phyloP scores from a whole-genome alignment of 2,329 filamentous ascomycete genomes.

The Ascochyta viciae-villosae region DNA sequence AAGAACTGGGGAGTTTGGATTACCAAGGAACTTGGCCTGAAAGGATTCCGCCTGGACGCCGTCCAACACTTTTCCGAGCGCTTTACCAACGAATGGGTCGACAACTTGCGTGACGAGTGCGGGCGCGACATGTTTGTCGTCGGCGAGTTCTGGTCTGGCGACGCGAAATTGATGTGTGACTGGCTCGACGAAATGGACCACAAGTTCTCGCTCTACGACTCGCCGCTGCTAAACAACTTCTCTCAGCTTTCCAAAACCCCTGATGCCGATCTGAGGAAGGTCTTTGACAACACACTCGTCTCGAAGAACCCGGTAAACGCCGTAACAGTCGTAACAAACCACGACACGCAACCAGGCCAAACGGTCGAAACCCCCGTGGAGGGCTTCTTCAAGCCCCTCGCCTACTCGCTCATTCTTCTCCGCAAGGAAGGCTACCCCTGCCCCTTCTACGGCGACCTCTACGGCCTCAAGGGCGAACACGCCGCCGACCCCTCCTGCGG shows the following conservation, averaged over 20 bases:
- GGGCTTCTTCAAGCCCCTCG: constrained; percentile 73
- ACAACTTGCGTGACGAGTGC: constrained; percentile 58
- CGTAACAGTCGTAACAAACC: constrained; percentile 74
- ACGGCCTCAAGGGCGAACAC: constrained; percentile 65
- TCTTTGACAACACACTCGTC: constrained; percentile 69
- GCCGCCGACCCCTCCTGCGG: constrained; percentile 61
- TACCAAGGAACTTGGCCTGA: constrained; percentile 64
- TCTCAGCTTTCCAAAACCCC: constrained; percentile 63
- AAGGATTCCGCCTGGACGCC: constrained; percentile 74
- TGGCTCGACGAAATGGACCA: constrained; percentile 65
- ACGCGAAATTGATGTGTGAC: constrained; percentile 61
- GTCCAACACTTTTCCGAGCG: constrained; percentile 73
- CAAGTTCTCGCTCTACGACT: constrained; percentile 68
- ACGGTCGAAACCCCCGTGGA: constrained; percentile 68
- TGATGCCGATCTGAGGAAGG: constrained; percentile 66
- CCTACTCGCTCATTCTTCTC: constrained; percentile 75
- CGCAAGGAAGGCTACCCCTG: constrained; percentile 69
- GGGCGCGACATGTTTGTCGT: constrained; percentile 67
- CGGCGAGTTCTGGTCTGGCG: constrained; percentile 73
- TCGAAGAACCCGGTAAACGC: constrained; percentile 61
- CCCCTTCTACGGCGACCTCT: constrained; percentile 74
- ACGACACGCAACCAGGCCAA: constrained; percentile 73
- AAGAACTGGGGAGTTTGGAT: constrained; percentile 73
- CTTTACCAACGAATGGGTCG: constrained; percentile 72
- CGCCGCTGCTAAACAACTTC: constrained; percentile 73